Evolutionary conservation across 148 eudicot genomes (phyloP).

Genomic region (Drosera capensis): DNA sequence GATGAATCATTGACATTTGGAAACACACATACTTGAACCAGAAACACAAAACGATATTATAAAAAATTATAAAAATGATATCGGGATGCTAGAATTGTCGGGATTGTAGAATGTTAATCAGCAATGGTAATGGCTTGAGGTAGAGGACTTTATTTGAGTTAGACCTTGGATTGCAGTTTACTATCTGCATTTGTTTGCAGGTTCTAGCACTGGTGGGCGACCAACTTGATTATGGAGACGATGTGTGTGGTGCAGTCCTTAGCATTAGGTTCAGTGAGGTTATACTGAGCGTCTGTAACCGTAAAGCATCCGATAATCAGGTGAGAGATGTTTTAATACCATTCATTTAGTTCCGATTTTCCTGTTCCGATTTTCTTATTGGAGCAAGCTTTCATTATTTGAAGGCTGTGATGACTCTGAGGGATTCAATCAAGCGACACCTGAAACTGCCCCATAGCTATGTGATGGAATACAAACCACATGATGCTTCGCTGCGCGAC

Average conservation of each 20-base stretch:
- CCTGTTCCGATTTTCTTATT: too few species aligned
- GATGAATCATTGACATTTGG: too few species aligned
- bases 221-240: slow-evolving; percentile 79
- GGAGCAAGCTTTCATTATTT: neutral
- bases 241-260: slow-evolving; percentile 83
- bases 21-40: neutral
- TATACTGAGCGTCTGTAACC: slow-evolving; percentile 88
- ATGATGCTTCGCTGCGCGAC: slow-evolving; percentile 88
- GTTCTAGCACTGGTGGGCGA: slow-evolving; percentile 84
- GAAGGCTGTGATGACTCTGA: slow-evolving; percentile 82
- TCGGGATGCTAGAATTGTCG: too few species aligned
- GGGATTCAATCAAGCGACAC: slow-evolving; percentile 81
- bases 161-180: too few species aligned
- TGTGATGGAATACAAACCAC: slow-evolving; percentile 91
- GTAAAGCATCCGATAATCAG: slow-evolving; percentile 86
- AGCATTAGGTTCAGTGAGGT: slow-evolving; percentile 87
- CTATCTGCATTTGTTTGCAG: slow-evolving; percentile 15
- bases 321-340: slow-evolving; percentile 20
- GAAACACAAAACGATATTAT: too few species aligned
- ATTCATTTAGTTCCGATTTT: too few species aligned
- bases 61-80: too few species aligned
- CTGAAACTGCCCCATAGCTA: slow-evolving; percentile 84
- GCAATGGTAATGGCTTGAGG: too few species aligned
- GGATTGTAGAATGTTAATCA: too few species aligned
- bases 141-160: too few species aligned